Evolutionary conservation across 345 rosid species (phyloP).

Genomic region (Arabis hirsuta): DNA sequence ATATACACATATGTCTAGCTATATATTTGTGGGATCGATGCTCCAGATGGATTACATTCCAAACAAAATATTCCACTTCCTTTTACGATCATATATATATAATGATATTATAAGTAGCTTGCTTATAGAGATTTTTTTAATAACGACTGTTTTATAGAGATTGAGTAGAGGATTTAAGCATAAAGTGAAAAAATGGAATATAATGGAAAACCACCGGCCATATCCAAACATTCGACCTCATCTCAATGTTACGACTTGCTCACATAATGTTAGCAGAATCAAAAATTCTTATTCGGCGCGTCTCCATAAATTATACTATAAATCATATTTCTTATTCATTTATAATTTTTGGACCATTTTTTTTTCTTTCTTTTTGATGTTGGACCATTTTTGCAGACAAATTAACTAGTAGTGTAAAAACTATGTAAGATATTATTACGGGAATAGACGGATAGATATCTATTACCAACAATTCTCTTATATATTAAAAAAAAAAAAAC

Average conservation of each 20-base stretch:
- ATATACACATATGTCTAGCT: background rate
- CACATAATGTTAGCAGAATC: slow-evolving; percentile 43
- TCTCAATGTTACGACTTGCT: slow-evolving; percentile 44
- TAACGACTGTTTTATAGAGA: background rate
- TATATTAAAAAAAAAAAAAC: background rate
- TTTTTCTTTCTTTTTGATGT: too few relatives aligned
- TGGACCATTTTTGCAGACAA: slow-evolving; percentile 21
- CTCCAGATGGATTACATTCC: slow-evolving; percentile 31
- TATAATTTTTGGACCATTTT: too few relatives aligned
- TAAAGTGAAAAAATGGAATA: slow-evolving; percentile 39
- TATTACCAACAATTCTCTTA: slow-evolving; percentile 14
- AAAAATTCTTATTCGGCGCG: slow-evolving; percentile 34
- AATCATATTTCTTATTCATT: background rate
- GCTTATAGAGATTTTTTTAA: background rate
- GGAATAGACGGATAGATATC: slow-evolving; percentile 20
- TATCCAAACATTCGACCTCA: slow-evolving; percentile 45
- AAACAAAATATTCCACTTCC: slow-evolving; percentile 8
- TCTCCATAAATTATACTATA: background rate
- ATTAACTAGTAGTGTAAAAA: slow-evolving; percentile 15
- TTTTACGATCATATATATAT: slow-evolving; percentile 27
- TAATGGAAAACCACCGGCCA: slow-evolving; percentile 39
- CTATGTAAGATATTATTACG: slow-evolving; percentile 18
- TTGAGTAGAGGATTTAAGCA: slow-evolving; percentile 32
- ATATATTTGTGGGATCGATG: slow-evolving; percentile 14
- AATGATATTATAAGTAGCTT: slow-evolving; percentile 31